phyloP scores from a whole-genome alignment of 768 basidiomycete genomes.

The Agrocybe pediades region DNA sequence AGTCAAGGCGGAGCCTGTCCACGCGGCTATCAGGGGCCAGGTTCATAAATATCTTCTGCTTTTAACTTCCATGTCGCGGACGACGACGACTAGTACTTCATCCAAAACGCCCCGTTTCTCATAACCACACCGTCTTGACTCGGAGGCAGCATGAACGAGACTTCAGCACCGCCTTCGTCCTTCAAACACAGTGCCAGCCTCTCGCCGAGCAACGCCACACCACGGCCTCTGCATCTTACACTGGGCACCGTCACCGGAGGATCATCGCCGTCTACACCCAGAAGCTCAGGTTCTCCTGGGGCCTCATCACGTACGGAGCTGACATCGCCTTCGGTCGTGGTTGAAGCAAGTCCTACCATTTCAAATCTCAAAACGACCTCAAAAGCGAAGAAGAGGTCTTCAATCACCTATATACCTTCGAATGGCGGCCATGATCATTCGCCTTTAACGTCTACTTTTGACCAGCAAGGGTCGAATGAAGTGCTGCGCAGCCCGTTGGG shows the following conservation, averaged over 20 bases:
- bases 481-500: slow-evolving; percentile 14
- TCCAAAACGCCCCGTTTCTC: too few species aligned
- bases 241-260: slow-evolving; percentile 29
- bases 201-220: slow-evolving; percentile 24
- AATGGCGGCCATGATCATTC: slow-evolving; percentile 14
- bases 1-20: background rate
- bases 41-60: background rate
- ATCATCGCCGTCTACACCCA: slow-evolving; percentile 15
- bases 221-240: slow-evolving; percentile 51
- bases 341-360: slow-evolving; percentile 15
- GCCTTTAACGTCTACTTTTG: slow-evolving; percentile 6
- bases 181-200: background rate
- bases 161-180: background rate
- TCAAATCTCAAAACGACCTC: slow-evolving; percentile 12
- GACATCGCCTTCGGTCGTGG: too few species aligned
- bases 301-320: slow-evolving; percentile 2
- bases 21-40: background rate
- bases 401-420: slow-evolving; percentile 52
- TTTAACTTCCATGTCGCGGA: background rate
- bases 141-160: background rate
- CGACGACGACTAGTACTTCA: background rate
- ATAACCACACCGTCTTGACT: background rate
- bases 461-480: slow-evolving; percentile 5
- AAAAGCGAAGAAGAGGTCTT: slow-evolving; percentile 47
- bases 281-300: slow-evolving; percentile 6